phyloP scores from a whole-genome alignment of 2,329 filamentous ascomycete species.

The Geosmithia putterillii region DNA sequence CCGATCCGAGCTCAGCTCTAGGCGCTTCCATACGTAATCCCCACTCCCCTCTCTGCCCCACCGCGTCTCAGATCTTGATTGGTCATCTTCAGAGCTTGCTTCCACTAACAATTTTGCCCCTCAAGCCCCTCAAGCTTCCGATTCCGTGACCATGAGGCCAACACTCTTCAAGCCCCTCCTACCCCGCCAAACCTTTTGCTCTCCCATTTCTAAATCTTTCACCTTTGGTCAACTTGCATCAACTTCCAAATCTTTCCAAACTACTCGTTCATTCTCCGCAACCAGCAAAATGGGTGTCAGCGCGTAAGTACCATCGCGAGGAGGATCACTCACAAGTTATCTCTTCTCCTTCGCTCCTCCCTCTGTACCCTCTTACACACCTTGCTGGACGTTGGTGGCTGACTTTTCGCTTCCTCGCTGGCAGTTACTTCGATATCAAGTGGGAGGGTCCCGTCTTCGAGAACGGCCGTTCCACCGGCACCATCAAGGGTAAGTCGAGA shows the following conservation, averaged over 20 bases:
- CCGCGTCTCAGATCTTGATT: background rate
- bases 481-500: constrained; percentile 45
- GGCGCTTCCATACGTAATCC: background rate
- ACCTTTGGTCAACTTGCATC: constrained; percentile 26
- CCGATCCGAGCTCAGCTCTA: background rate
- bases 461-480: constrained; percentile 38
- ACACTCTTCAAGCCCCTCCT: constrained; percentile 32
- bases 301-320: constrained; percentile 39
- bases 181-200: constrained; percentile 30
- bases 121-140: constrained; percentile 21
- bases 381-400: background rate
- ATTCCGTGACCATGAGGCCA: constrained; percentile 29
- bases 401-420: background rate
- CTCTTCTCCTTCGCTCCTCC: background rate
- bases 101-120: constrained; percentile 26
- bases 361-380: background rate
- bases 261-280: constrained; percentile 37
- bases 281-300: constrained; percentile 61
- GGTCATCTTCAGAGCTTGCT: background rate
- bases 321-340: too few relatives aligned
- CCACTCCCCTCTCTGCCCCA: background rate
- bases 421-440: constrained; percentile 58
- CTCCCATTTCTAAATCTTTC: constrained; percentile 25
- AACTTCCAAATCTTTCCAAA: constrained; percentile 24
- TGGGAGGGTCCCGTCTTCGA: constrained; percentile 64